Base-by-base conservation (phyloP, 78 protist species). In the Cavenderia fasciculata region DNA sequence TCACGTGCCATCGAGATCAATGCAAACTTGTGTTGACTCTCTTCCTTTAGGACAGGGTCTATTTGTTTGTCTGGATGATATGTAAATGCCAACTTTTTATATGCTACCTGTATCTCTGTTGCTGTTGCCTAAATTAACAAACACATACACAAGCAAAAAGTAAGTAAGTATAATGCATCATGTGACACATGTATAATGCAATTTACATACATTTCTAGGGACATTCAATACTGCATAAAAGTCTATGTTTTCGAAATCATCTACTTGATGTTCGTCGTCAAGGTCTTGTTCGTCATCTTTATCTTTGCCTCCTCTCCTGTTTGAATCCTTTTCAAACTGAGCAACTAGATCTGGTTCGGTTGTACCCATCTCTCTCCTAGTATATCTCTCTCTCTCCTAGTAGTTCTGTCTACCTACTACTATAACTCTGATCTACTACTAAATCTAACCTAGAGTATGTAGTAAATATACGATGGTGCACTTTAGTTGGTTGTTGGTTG, bases 1-100 rank as follows among this genome's bases (percentile, higher is more conserved):
- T 82, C 77, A 12, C 56, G 65, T 51, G 89, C 89, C 31, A 66
- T 19, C 23, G 59, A 46, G 49, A 82, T 82, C 69, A 68, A 49
- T 40, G 89, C 51, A 82, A 82, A 82, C 47, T 66, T 51, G 21
- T 82, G 76, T 43, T 82, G 89, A 16, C 73, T 27, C n/a, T 36
- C 36, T 54, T 40, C 31, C 31, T 68, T 65, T 43, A 82, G 36
- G 29, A 52, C 89, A 27, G 65, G 78, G 4, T 41, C 16, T 0
- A 10, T 12, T n/a, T 82, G 89, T 31, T 82, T 82, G 41, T 82
- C 89, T 33, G 89, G 89, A 82, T 82, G 89, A 62, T 82, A 82
- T 18, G 89, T 82, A 29, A 82, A 38, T 14, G 77, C 89, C 52
- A 82, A 54, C 72, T 82, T 82, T 44, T 68, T 82, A 54, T 68